Percentiles rank a stretch among this genome's conserved stretches.
Evolutionary conservation across 768 basidiomycete species (phyloP).

Genomic region (Mycena galericulata): DNA sequence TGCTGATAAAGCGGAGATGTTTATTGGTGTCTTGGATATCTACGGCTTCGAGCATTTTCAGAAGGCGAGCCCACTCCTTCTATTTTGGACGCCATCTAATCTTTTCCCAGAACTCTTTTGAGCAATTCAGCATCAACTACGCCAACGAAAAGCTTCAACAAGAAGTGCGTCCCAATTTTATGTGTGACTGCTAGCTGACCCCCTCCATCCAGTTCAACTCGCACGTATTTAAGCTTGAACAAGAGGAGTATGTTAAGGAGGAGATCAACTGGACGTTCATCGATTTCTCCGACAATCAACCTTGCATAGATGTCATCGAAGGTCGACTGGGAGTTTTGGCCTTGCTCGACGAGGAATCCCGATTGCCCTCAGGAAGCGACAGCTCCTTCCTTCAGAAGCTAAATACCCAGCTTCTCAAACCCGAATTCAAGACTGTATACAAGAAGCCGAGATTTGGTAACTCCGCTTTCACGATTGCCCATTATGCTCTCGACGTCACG

Average conservation of each 20-base stretch:
- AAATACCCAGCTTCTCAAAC: constrained; percentile 84
- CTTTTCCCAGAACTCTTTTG: constrained; percentile 78
- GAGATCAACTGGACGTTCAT: constrained; percentile 99
- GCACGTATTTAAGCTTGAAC: constrained; percentile 98
- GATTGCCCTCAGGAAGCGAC: constrained; percentile 93
- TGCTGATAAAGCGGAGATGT: constrained; percentile 93
- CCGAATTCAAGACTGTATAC: constrained; percentile 89
- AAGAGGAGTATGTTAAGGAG: constrained; percentile 99
- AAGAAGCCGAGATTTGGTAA: constrained; percentile 99
- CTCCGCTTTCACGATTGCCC: constrained; percentile 96
- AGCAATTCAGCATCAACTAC: constrained; percentile 99
- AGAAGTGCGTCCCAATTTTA: constrained; percentile 68
- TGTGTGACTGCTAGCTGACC: constrained; percentile 18
- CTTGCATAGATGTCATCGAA: constrained; percentile 98
- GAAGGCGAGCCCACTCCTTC: constrained; percentile 64
- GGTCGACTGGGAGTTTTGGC: constrained; percentile 96
- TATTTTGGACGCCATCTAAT: constrained; percentile 4
- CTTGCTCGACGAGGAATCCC: constrained; percentile 97
- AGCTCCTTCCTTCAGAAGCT: constrained; percentile 94
- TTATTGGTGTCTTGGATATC: constrained; percentile 98
- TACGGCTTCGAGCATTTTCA: constrained; percentile 98
- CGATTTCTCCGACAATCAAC: constrained; percentile 98
- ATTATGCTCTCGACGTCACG: constrained; percentile 98
- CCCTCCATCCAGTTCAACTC: constrained; percentile 85
- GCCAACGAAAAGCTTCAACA: constrained; percentile 99